Evolutionary conservation across 2,329 filamentous ascomycete genomes (phyloP).

Genomic region (Trichoderma sp.): DNA sequence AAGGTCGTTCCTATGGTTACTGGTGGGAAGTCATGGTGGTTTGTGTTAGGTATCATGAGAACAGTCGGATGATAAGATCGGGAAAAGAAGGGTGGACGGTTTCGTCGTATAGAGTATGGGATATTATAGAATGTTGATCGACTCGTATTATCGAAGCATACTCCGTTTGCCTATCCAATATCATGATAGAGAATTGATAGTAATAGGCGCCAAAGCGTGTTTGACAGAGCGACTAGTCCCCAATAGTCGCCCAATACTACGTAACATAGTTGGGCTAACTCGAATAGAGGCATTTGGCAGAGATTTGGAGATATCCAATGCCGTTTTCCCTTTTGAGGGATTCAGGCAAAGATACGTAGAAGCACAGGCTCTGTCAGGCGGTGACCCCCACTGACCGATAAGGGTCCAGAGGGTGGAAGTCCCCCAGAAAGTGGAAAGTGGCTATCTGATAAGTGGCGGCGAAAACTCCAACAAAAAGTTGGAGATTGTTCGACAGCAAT

Average conservation of each 20-base stretch:
- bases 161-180: neutral
- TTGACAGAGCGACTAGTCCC: neutral
- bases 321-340: neutral
- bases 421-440: neutral
- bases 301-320: neutral
- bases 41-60: neutral
- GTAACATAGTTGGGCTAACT: neutral
- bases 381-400: slow-evolving; percentile 8
- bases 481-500: neutral
- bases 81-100: neutral
- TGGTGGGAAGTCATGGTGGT: neutral
- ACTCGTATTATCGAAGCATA: neutral
- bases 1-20: neutral
- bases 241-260: neutral
- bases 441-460: neutral
- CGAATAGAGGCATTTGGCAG: neutral
- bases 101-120: neutral
- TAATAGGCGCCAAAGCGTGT: neutral
- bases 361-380: neutral
- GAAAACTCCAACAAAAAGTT: neutral
- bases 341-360: neutral
- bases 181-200: neutral
- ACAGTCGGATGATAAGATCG: neutral
- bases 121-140: neutral
- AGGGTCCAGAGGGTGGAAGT: neutral